Evolutionary conservation across 768 basidiomycete genomes (phyloP), one percentile per base, ranked within the genome.

Genomic region (Auricularia cornea): DNA sequence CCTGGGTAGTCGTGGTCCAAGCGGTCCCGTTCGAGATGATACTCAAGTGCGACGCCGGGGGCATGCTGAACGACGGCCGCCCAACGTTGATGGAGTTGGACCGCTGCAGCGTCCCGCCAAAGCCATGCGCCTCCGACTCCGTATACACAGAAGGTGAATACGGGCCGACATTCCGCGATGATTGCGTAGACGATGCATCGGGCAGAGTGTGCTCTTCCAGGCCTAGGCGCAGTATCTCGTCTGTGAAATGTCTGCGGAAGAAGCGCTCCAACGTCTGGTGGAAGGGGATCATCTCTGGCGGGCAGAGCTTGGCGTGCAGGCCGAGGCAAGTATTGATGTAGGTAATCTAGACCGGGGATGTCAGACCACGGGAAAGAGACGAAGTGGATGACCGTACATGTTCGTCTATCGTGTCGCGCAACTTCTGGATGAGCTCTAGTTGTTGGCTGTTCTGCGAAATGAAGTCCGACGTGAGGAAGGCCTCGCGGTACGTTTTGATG

Each of bases 271-370:
- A 79, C 0, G 92, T 93, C 64, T 88, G 87, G 71, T 98, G 95
- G 82, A 98, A 98, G 3, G 86, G 83, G n/a, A 89, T 76, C 82
- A 97, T 96, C 72, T 94, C 93, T 14, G 85, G 82, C 0, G 91
- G 84, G 71, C 93, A 94, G 32, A 96, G 76, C 54, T 85, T 81
- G 2, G 85, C 86, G 71, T 98, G 94, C 4, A 98, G 80, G 68
- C 84, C 85, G 61, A 98, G 80, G 70, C 92, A 94, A 61, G 83
- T 84, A 66, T 94, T 89, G 59, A 98, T 89, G 59, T 88, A 83
- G 54, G 87, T 85, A 35, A 89, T 86, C 86, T 93, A 67, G 14
- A 60, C 63, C 12, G 44, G 23, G 54, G 12, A 28, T 57, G 14
- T 29, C 26, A 29, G 10, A 63, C 52, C 30, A 26, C 41, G 12